These are phyloP conservation scores for Cladophialophora psammophila DNA, from an alignment of 2,329 filamentous ascomycete genomes.

Conservation along the genomic window DNA sequence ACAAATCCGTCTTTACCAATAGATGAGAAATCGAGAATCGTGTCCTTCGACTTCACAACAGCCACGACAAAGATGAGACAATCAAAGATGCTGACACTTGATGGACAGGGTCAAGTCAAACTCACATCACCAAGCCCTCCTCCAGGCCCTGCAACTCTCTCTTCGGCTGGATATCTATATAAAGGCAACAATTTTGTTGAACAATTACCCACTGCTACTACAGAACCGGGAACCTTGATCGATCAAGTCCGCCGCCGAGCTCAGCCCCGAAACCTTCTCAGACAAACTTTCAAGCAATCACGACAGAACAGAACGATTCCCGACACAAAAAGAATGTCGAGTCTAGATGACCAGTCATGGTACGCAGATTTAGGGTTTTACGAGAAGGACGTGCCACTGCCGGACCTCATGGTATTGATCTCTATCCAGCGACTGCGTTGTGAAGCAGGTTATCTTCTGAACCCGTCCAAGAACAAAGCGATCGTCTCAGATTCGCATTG, in stretches of 20 bases:
- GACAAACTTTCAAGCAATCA: conserved; percentile 29
- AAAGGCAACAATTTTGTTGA: conserved; percentile 23
- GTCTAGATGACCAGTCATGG: conserved; percentile 35
- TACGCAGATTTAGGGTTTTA: conserved; percentile 34
- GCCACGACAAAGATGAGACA: conserved; percentile 53
- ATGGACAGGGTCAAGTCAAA: conserved; percentile 60
- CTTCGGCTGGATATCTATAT: conserved; percentile 30
- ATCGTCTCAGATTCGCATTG: conserved; percentile 64
- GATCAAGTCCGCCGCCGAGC: conserved; percentile 29
- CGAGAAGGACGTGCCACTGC: conserved; percentile 43
- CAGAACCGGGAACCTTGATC: conserved; percentile 13
- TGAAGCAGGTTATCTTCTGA: conserved; percentile 61
- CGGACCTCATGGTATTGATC: conserved; percentile 51
- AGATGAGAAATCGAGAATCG: conserved; percentile 58
- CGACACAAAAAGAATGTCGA: conserved; percentile 30
- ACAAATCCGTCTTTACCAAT: conserved; percentile 54
- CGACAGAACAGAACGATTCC: conserved; percentile 27
- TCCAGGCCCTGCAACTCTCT: conserved; percentile 30
- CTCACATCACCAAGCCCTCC: conserved; percentile 49
- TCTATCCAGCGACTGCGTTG: conserved; percentile 60
- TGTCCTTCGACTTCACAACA: conserved; percentile 68
- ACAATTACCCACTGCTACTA: background rate
- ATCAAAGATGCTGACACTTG: conserved; percentile 61
- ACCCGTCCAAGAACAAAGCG: conserved; percentile 62
- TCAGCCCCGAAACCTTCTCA: conserved; percentile 32